Base-by-base conservation (phyloP, 2,329 filamentous ascomycete genomes). In the Tolypocladium endophyticum region DNA sequence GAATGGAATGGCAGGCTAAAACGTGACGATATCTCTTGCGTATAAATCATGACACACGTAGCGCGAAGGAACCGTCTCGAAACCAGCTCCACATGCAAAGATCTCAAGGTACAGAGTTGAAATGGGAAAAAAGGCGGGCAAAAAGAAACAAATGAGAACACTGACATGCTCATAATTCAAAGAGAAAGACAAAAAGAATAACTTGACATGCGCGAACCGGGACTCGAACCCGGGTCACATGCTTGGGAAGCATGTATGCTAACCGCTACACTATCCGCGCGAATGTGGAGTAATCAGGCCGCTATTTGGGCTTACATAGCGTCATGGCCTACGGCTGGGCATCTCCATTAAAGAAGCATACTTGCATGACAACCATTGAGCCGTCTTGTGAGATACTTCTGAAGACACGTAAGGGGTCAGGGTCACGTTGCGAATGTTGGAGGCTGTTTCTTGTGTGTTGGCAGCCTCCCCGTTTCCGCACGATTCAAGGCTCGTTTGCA, bases 161-260 rank as follows among this genome's bases (percentile, higher is more conserved):
- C 11, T 3, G 2, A 28, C 14, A 25, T 39, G 23, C 5, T 25
- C n/a, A 41, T 41, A 23, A 23, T 30, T 12, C 38, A 59, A 65
- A 33, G 59, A 43, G 20, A 67, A 59, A 43, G 9, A 36, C 16
- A 35, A 54, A 47, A 54, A 54, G 11, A 28, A 35, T 3, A 14
- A 7, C 4, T 53, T 20, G 5, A 36, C 3, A 43, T 73, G 68
- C 71, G 67, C 65, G 62, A 66, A 65, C 67, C 65, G 72, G 67
- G 72, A 70, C 64, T 73, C 72, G 72, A 73, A 73, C 72, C 67
- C 72, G 64, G 65, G 64, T 69, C 70, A 62, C 70, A 66, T 67
- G 69, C 70, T 70, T 73, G 71, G 72, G 72, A 73, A 72, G 71
- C 71, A 69, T 64, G 70, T 61, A 73, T 73, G 71, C 72, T 73